phyloP scores from a whole-genome alignment of 106 monocot species.

The Cymbidium sinense region DNA sequence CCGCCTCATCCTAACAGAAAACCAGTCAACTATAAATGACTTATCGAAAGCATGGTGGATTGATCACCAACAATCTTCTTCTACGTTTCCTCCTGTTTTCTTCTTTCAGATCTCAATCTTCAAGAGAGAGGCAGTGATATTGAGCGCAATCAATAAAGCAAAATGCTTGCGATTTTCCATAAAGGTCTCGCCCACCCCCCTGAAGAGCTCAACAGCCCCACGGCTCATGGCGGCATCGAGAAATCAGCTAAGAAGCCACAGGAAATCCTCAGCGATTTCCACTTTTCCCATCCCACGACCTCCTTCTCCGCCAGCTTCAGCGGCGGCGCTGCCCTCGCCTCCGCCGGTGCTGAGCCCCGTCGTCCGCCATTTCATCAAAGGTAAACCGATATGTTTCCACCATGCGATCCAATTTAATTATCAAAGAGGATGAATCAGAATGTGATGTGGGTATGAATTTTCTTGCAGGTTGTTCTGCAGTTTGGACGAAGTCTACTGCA shows the following conservation, averaged over 20 bases:
- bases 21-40: not conserved
- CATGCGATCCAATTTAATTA: too few species aligned
- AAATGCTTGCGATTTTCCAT: constrained; percentile 79
- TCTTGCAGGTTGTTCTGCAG: constrained; percentile 58
- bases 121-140: not conserved
- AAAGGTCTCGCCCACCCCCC: constrained; percentile 69
- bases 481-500: constrained; percentile 71
- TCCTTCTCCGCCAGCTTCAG: constrained; percentile 58
- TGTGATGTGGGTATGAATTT: not conserved
- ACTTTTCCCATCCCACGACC: constrained; percentile 25
- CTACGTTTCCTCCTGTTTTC: not conserved
- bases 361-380: constrained; percentile 22
- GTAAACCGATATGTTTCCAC: not conserved
- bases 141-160: not conserved
- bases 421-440: too few species aligned
- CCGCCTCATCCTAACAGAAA: not conserved
- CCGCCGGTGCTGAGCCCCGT: constrained; percentile 15
- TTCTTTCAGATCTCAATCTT: not conserved
- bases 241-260: constrained; percentile 43
- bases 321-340: constrained; percentile 60
- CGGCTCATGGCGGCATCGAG: constrained; percentile 1
- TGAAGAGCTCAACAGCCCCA: constrained; percentile 76
- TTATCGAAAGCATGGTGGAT: too few species aligned
- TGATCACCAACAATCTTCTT: too few species aligned
- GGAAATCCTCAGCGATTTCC: constrained; percentile 63